phyloP scores from a whole-genome alignment of 2,329 filamentous ascomycete species.

The Fusarium humuli region DNA sequence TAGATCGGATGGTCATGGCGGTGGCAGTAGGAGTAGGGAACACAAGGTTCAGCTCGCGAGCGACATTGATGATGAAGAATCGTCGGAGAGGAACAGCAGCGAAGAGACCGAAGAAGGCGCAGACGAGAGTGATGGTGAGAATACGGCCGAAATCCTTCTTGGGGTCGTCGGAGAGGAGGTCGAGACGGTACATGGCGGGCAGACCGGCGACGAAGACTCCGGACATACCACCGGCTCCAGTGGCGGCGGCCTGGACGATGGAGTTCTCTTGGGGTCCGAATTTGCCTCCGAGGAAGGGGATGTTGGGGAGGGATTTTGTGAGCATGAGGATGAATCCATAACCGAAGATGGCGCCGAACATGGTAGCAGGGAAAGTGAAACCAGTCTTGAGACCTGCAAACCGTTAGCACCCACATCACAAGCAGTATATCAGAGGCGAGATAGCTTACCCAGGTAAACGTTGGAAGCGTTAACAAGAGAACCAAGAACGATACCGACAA shows the following conservation, averaged over 20 bases:
- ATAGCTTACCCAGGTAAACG: conserved; percentile 65
- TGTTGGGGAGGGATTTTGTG: conserved; percentile 59
- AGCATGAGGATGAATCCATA: conserved; percentile 68
- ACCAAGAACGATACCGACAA: conserved; percentile 67
- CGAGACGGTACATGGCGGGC: conserved; percentile 69
- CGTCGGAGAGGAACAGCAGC: conserved; percentile 72
- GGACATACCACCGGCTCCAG: conserved; percentile 68
- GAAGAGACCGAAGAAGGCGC: conserved; percentile 73
- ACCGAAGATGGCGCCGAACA: conserved; percentile 68
- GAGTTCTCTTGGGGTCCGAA: conserved; percentile 73
- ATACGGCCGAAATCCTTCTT: conserved; percentile 68
- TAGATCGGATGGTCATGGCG: conserved; percentile 71
- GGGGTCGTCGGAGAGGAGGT: conserved; percentile 61
- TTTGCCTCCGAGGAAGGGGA: conserved; percentile 64
- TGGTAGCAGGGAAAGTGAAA: conserved; percentile 61
- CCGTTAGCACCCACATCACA: not conserved
- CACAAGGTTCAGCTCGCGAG: conserved; percentile 68
- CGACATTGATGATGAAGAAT: conserved; percentile 76
- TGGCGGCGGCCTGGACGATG: conserved; percentile 70
- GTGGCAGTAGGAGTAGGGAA: conserved; percentile 71
- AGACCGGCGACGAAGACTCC: conserved; percentile 69
- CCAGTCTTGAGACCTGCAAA: conserved; percentile 61
- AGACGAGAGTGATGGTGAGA: conserved; percentile 70
- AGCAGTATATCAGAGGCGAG: no score
- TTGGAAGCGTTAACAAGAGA: conserved; percentile 72